phyloP scores from a whole-genome alignment of 257 asterid genomes.

The Avicennia marina region DNA sequence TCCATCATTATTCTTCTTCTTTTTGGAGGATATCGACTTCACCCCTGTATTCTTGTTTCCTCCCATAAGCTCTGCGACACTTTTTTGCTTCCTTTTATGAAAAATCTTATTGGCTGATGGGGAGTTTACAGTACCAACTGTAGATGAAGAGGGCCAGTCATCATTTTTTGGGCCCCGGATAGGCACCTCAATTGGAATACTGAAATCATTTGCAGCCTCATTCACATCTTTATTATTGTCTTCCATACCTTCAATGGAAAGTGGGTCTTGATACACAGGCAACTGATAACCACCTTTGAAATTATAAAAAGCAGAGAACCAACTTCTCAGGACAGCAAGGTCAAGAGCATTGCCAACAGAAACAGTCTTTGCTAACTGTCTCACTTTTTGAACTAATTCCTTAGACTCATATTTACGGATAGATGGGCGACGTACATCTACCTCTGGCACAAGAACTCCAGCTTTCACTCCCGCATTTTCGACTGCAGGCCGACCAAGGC shows the following conservation, averaged over 20 bases:
- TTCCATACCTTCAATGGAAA: constrained; percentile 62
- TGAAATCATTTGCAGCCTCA: constrained; percentile 26
- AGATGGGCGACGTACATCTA: constrained; percentile 30
- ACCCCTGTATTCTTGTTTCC: constrained; percentile 25
- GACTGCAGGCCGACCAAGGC: constrained; percentile 28
- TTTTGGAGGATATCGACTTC: constrained; percentile 20
- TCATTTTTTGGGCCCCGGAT: constrained; percentile 45
- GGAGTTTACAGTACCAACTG: constrained; percentile 26
- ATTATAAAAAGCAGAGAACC: constrained; percentile 52
- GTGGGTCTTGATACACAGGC: constrained; percentile 35
- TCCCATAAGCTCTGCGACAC: constrained; percentile 67
- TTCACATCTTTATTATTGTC: constrained; percentile 28
- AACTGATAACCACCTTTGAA: constrained; percentile 37
- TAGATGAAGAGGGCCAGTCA: constrained; percentile 29
- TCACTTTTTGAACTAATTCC: constrained; percentile 30
- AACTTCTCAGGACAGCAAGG: constrained; percentile 38
- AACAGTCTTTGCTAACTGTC: constrained; percentile 25
- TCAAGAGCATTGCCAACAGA: constrained; percentile 34
- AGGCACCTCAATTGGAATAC: constrained; percentile 47
- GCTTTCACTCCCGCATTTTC: constrained; percentile 43
- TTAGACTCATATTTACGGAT: constrained; percentile 31
- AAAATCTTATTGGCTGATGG: constrained; percentile 28
- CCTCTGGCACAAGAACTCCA: constrained; percentile 35
- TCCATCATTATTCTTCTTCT: constrained; percentile 27
- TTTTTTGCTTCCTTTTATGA: constrained; percentile 61